Evolutionary conservation across 2,329 filamentous ascomycete species (phyloP), one percentile per base, ranked within the genome.

Genomic region (Botrytis medusae): DNA sequence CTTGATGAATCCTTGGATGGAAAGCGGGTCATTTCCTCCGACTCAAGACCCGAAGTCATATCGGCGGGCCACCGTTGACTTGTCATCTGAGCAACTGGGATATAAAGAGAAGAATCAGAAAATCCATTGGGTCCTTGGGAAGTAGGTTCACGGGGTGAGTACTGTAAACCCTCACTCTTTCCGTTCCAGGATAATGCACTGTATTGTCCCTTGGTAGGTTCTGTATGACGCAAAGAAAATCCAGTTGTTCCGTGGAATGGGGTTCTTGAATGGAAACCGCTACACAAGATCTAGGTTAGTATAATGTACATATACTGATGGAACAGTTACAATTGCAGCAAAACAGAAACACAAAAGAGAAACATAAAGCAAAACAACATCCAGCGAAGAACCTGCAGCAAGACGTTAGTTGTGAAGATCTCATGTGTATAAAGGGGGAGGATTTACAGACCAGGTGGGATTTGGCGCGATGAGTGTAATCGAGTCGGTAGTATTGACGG

Each of bases 141-240:
- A 74, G 74, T 65, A 73, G 77, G 70, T 68, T 77, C 77, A 69
- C 76, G 77, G 71, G 78, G 75, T 61, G 78, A 80, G 79, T 81
- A 79, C 80, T 81, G 80, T 81, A 75, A 74, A 73, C 77, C 80
- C 79, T 80, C 79, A 78, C 74, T 74, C 74, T 74, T 75, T 69
- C 71, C 74, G 72, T 75, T 78, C 80, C 79, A 81, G 77, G 74
- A 74, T 68, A 76, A 71, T 79, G 75, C 79, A 76, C 77, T 81
- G 76, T 78, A 75, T 74, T 80, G 75, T 71, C 79, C 79, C 76
- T 79, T 77, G 73, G 59, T 73, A 78, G 79, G 78, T 80, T 78
- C 79, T 80, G 79, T 80, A 74, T 78, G 77, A 78, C 70, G 75
- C 59, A 79, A 80, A 79, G 79, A 78, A 80, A 80, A 76, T 75